These are phyloP conservation scores for Macrotyloma uniflorum DNA, from an alignment of 306 rosid species.

Conservation along the genomic window DNA sequence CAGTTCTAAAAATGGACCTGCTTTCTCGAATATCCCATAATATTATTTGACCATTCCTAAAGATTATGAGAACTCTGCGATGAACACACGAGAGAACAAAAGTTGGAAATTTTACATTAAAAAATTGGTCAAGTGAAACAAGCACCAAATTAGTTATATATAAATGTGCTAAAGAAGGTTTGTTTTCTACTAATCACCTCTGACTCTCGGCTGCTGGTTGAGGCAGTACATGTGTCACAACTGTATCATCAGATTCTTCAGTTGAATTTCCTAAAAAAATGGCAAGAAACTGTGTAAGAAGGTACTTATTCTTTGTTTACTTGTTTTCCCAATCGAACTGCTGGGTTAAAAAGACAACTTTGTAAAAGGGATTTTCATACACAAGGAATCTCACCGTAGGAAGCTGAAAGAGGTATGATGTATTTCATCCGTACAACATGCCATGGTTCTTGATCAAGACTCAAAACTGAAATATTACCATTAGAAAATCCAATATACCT, in stretches of 20 bases:
- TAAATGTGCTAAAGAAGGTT: neutral
- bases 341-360: neutral
- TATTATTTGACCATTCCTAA: conserved; percentile 62
- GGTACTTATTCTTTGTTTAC: neutral
- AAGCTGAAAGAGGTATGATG: conserved; percentile 67
- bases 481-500: conserved; percentile 76
- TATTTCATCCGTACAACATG: conserved; percentile 62
- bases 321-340: neutral
- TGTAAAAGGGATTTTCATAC: neutral
- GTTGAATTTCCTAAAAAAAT: conserved; percentile 55
- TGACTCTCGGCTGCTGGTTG: conserved; percentile 81
- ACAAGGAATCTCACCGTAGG: conserved; percentile 57
- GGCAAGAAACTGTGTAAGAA: neutral
- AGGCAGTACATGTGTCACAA: conserved; percentile 64
- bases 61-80: conserved; percentile 75
- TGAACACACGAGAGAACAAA: conserved; percentile 21
- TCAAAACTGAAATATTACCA: conserved; percentile 77
- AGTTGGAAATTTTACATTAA: neutral
- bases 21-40: conserved; percentile 81
- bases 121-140: neutral
- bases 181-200: conserved; percentile 57
- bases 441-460: conserved; percentile 62
- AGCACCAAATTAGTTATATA: neutral
- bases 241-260: conserved; percentile 52
- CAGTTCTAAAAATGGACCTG: conserved; percentile 63